Conservation (phyloP, 2,329 filamentous ascomycete genomes). For the Volutella citrinella region DNA sequence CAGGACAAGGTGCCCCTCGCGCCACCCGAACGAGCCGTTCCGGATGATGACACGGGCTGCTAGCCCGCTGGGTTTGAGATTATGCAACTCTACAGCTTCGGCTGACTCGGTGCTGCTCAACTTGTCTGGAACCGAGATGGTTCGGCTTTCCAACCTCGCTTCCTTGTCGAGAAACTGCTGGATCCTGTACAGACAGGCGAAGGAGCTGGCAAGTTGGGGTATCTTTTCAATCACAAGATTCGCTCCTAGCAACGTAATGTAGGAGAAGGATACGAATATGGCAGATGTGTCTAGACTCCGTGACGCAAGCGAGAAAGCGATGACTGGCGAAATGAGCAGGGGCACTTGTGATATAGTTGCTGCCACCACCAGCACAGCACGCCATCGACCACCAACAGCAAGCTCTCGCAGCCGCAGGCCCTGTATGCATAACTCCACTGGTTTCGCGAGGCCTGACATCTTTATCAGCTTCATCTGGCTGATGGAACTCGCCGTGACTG, state of each 20-base stretch:
- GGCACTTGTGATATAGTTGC: conserved; percentile 30
- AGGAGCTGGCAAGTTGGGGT: too few species aligned
- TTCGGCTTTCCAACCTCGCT: too few species aligned
- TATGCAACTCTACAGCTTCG: too few species aligned
- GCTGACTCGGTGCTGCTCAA: too few species aligned
- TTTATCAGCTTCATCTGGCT: conserved; percentile 25
- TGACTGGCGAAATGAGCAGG: conserved; percentile 30
- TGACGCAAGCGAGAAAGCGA: conserved; percentile 28
- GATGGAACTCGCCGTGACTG: conserved; percentile 19
- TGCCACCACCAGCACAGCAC: conserved; percentile 21
- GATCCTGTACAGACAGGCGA: too few species aligned
- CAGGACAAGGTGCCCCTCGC: not conserved
- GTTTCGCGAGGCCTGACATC: conserved; percentile 28
- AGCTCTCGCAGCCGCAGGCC: conserved; percentile 22
- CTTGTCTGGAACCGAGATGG: too few species aligned
- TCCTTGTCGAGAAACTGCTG: too few species aligned
- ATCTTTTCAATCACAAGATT: too few species aligned
- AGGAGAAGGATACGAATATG: conserved; percentile 30
- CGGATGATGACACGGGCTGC: conserved; percentile 2
- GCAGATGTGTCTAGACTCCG: conserved; percentile 20
- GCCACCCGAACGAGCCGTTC: conserved; percentile 9
- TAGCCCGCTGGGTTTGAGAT: too few species aligned
- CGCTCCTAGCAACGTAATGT: conserved; percentile 24
- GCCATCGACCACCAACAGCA: conserved; percentile 17
- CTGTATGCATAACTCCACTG: conserved; percentile 23